Conservation (phyloP, 2,329 filamentous ascomycete genomes). For the Nemania sp. region DNA sequence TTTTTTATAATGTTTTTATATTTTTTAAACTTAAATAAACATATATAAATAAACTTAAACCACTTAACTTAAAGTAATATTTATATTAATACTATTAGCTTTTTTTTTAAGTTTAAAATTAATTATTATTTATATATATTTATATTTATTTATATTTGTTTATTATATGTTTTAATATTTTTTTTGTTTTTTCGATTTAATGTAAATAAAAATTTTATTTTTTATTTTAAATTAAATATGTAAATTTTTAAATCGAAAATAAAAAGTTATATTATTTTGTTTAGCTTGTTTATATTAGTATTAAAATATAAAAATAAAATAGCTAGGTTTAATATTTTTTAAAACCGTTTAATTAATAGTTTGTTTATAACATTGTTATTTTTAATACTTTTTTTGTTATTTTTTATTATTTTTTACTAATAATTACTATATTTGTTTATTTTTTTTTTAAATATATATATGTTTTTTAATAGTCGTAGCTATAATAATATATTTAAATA, state of each 20-base stretch:
- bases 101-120: constrained; percentile 3
- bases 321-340: neutral
- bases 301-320: neutral
- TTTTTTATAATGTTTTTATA: too few species aligned
- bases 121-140: neutral
- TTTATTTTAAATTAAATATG: constrained; percentile 1
- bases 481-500: neutral
- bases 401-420: neutral
- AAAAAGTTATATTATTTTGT: constrained; percentile 10
- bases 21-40: neutral
- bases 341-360: neutral
- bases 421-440: neutral
- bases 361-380: neutral
- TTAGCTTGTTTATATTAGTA: neutral
- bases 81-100: neutral
- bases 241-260: neutral
- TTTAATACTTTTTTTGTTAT: neutral
- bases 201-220: constrained; percentile 7
- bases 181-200: constrained; percentile 5
- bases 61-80: neutral
- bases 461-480: neutral
- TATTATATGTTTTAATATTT: constrained; percentile 20
- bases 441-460: neutral
- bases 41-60: too few species aligned
- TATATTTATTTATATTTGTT: too few species aligned